phyloP scores from a whole-genome alignment of 768 basidiomycete genomes.

The Tulasnella calospora region DNA sequence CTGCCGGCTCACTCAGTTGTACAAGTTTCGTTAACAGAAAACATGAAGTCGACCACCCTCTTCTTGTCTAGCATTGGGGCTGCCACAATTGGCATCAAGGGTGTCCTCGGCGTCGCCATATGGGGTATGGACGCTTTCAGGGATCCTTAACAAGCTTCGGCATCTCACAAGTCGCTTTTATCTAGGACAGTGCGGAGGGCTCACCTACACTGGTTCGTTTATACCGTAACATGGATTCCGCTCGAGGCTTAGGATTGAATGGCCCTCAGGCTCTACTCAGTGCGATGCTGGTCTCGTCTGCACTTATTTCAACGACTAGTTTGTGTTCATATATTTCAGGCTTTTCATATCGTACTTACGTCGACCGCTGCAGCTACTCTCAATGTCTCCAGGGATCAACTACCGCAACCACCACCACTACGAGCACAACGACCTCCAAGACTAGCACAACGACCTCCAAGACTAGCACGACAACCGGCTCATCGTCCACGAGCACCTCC shows the following conservation, averaged over 20 bases:
- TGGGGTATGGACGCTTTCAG: not conserved
- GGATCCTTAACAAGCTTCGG: not conserved
- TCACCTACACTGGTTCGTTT: not conserved
- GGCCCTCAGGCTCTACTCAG: not conserved
- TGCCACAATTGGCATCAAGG: not conserved
- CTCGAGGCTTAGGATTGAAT: not conserved
- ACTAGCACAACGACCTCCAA: constrained; percentile 7
- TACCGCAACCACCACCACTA: not conserved
- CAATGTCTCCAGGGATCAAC: not conserved
- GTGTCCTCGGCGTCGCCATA: not conserved
- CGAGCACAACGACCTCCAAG: not conserved
- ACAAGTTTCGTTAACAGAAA: not conserved
- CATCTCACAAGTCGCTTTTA: not conserved
- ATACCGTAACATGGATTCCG: not conserved
- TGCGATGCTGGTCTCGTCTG: not conserved
- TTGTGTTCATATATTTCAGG: not conserved
- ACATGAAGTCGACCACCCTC: not conserved
- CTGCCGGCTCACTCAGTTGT: not conserved
- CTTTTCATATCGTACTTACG: not conserved
- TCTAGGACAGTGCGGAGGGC: not conserved
- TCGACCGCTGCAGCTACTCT: not conserved
- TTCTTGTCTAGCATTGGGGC: not conserved
- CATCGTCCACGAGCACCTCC: not conserved
- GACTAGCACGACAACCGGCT: not conserved
- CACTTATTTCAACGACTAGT: constrained; percentile 1